A percentile compares a stretch with the other conserved stretches of the same genome.
Conservation (phyloP, 345 rosid species). For the Gossypium arboreum region DNA sequence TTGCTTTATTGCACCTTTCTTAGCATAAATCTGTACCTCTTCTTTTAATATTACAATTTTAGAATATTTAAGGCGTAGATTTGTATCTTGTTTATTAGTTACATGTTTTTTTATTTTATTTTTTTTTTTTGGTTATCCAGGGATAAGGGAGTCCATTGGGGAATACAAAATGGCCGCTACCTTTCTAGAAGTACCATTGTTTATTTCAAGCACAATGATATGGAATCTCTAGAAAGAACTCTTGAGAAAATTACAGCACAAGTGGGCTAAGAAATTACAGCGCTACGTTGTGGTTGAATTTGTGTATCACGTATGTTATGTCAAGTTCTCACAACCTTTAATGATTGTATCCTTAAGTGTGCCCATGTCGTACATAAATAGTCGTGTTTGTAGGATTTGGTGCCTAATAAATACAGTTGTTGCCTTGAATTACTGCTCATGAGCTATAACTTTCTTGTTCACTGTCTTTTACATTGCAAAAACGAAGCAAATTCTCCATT, state of each 20-base stretch:
- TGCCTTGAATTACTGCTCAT: background rate
- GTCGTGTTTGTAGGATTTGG: background rate
- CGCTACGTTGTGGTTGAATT: slow-evolving; percentile 92
- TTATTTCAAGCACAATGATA: slow-evolving; percentile 95
- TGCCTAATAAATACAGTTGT: background rate
- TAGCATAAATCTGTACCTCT: background rate
- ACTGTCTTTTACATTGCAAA: background rate
- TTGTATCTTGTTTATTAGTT: slow-evolving; percentile 2
- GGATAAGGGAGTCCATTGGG: slow-evolving; percentile 98
- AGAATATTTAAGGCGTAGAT: background rate
- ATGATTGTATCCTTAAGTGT: background rate
- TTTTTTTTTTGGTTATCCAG: slow-evolving; percentile 25
- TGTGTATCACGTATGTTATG: slow-evolving; percentile 70
- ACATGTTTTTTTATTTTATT: background rate
- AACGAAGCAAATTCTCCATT: background rate
- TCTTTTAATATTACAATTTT: background rate
- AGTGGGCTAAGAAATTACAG: slow-evolving; percentile 69
- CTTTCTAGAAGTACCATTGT: slow-evolving; percentile 91
- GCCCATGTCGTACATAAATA: background rate
- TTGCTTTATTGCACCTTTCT: background rate
- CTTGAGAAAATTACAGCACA: slow-evolving; percentile 63
- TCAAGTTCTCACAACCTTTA: background rate
- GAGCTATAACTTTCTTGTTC: background rate
- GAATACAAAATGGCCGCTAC: slow-evolving; percentile 91
- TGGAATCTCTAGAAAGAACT: slow-evolving; percentile 63